A percentile compares a stretch with the other conserved stretches of the same genome.
Evolutionary conservation across 106 monocot species (phyloP).

Genomic region (Dendrobium nobile): DNA sequence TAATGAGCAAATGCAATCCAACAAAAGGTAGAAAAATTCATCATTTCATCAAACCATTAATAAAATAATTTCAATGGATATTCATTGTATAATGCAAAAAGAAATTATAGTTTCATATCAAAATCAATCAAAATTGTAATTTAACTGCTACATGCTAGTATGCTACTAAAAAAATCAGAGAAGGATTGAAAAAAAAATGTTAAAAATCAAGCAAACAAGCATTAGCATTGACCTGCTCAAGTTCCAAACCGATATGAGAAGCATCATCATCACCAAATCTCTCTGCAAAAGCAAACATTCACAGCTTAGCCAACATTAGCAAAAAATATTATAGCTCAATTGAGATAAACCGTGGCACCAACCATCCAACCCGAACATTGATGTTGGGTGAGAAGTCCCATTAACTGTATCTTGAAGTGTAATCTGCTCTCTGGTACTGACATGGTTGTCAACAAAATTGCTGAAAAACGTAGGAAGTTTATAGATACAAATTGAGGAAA

Average conservation of each 20-base stretch:
- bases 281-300: constrained; percentile 36
- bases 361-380: constrained; percentile 80
- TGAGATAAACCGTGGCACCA: background rate
- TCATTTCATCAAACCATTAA: no score
- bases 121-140: no score
- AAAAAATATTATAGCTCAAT: background rate
- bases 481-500: background rate
- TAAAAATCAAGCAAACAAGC: background rate
- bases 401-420: constrained; percentile 86
- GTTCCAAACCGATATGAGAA: constrained; percentile 85
- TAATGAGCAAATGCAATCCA: no score
- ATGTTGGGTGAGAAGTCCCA: constrained; percentile 51
- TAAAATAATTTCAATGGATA: no score
- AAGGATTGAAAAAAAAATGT: background rate
- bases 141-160: no score
- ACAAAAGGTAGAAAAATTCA: no score
- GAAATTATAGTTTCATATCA: no score
- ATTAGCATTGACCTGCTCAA: constrained; percentile 69
- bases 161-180: no score
- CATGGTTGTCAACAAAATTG: constrained; percentile 86
- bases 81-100: no score
- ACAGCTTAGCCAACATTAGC: background rate
- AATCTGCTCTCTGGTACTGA: constrained; percentile 95
- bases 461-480: constrained; percentile 23
- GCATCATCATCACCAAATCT: constrained; percentile 97